These are phyloP conservation scores for Cordyceps cateniannulata DNA, from an alignment of 2,329 filamentous ascomycete species.

Conservation along the genomic window DNA sequence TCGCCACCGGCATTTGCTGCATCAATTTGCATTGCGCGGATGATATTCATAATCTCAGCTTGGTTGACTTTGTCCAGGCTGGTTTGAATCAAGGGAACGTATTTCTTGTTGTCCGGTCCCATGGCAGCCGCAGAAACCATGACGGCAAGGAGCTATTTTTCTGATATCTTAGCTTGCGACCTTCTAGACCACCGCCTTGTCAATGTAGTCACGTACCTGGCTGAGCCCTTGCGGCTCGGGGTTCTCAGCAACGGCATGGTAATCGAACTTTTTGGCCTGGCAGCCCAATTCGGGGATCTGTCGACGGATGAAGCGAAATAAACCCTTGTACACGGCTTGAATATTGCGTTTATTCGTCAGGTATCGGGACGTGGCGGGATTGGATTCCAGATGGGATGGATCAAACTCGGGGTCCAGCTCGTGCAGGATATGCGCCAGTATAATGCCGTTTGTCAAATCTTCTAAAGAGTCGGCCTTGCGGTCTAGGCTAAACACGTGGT, in stretches of 20 bases:
- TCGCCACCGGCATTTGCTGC: constrained; percentile 28
- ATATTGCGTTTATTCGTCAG: constrained; percentile 45
- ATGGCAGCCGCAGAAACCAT: constrained; percentile 55
- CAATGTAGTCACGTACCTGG: constrained; percentile 31
- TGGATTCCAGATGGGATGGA: constrained; percentile 45
- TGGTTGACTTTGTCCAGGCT: constrained; percentile 37
- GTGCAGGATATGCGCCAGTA: constrained; percentile 50
- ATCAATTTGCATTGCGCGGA: constrained; percentile 35
- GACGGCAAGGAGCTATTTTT: constrained; percentile 52
- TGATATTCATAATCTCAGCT: constrained; percentile 39
- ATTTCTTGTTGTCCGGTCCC: constrained; percentile 49
- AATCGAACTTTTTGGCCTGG: constrained; percentile 47
- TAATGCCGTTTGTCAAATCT: constrained; percentile 46
- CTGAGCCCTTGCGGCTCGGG: constrained; percentile 48
- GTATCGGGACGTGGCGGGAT: constrained; percentile 35
- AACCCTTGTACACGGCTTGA: constrained; percentile 47
- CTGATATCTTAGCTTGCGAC: constrained; percentile 21
- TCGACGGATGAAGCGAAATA: constrained; percentile 49
- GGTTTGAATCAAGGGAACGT: constrained; percentile 41
- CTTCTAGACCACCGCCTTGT: background rate
- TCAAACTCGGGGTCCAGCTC: constrained; percentile 53
- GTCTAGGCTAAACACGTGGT: constrained; percentile 37
- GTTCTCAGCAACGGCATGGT: constrained; percentile 52
- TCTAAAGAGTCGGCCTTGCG: constrained; percentile 42
- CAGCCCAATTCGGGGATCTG: constrained; percentile 45